Evolutionary conservation across 2,329 filamentous ascomycete species (phyloP), one percentile per base, ranked within the genome.

Genomic region (Arachnomyces sp.): DNA sequence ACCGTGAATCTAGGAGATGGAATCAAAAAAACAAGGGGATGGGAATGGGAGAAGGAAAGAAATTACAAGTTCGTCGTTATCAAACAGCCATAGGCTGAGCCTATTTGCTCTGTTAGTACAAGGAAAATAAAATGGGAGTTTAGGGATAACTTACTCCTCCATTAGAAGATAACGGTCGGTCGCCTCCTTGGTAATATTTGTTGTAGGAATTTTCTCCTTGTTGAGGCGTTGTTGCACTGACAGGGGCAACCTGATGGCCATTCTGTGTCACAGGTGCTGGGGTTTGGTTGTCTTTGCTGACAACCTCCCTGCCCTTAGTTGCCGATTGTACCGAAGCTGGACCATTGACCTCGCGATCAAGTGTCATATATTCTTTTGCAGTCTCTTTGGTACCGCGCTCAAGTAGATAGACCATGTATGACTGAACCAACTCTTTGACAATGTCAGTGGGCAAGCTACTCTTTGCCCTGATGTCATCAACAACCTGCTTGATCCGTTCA

Each of bases 261-360:
- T 49, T 49, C 29, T 45, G 38, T 13, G 15, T 29, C 18, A 18
- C n/a, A 7, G 36, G 17, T 11, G 36, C 3, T 40, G 39, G 41
- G n/a, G 16, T 30, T n/a, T 51, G 49, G 16, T 44, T 43, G 14
- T 45, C 47, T 31, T 56, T 55, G 29, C 39, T 44, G 7, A 47
- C 38, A n/a, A 52, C 56, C 13, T 54, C 52, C 11, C 54, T 31
- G 30, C 45, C 58, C 43, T 61, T 57, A 32, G 53, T 48, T 29
- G 54, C 46, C 18, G 58, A 46, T 16, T 59, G 56, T 8, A 68
- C 64, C 4, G 65, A 68, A 2, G 54, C 49, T 3, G 67, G 65
- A 1, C 92, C 92, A 59, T 93, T 92, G 44, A 95, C 77, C 60
- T 94, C 84, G 32, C 81, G 77, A 58, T 98, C 90, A 28, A 96